A percentile compares a stretch with the other conserved stretches of the same genome.
phyloP scores from a whole-genome alignment of 176 grass and related monocot genomes.

The Dendrocalamus sinicus region DNA sequence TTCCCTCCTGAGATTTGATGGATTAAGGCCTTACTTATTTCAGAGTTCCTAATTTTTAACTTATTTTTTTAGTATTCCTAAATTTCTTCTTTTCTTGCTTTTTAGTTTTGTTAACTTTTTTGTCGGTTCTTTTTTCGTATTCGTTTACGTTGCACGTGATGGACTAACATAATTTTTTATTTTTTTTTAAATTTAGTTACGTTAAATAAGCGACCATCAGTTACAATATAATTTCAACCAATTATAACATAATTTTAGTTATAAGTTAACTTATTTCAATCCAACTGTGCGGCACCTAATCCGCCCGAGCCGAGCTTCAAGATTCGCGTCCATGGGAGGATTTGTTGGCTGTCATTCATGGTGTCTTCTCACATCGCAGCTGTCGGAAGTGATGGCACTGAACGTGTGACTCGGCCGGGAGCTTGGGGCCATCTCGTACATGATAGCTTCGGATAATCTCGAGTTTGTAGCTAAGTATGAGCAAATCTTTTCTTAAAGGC shows the following conservation, averaged over 20 bases:
- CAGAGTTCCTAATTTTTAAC: too few relatives aligned
- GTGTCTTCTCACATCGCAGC: neutral
- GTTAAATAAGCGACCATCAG: too few relatives aligned
- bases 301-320: neutral
- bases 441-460: neutral
- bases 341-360: neutral
- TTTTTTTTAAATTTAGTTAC: too few relatives aligned
- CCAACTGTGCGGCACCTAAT: neutral
- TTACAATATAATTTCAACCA: too few relatives aligned
- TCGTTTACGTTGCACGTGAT: too few relatives aligned
- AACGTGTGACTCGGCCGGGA: slow-evolving; percentile 11
- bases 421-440: neutral
- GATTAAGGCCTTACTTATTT: neutral
- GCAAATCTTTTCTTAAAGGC: neutral
- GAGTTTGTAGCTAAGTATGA: neutral
- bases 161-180: too few relatives aligned
- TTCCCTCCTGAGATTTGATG: slow-evolving; percentile 23
- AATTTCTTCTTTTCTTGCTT: too few relatives aligned
- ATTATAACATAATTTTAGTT: too few relatives aligned
- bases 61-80: too few relatives aligned
- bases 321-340: neutral
- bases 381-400: slow-evolving; percentile 17
- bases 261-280: too few relatives aligned
- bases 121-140: too few relatives aligned
- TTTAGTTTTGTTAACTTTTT: too few relatives aligned